Base-by-base conservation (phyloP, 345 rosid species). In the Cardamine resedifolia region DNA sequence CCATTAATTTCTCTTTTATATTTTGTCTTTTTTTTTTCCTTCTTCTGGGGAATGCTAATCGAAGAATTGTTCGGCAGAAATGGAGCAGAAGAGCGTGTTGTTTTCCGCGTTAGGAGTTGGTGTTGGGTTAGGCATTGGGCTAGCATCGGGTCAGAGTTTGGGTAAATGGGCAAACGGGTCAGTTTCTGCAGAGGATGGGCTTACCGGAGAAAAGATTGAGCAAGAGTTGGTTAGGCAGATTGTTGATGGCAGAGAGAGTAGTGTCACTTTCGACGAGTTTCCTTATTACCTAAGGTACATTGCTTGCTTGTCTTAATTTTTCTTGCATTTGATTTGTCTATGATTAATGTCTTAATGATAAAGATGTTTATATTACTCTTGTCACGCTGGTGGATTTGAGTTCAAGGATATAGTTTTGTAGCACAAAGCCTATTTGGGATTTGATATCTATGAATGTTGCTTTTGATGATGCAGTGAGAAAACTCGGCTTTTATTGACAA, bases 81-180 rank as follows among this genome's bases (percentile, higher is more conserved):
- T 78, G 81, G 81, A 78, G 66, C 77, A 72, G 47, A 78, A 67
- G 65, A 72, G 74, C 24, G 74, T 78, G 9, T 66, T 78, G 72
- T 56, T 94, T 52, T 89, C 98, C 4, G 98, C 95, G 9, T 77
- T 94, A 81, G 98, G 98, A 9, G 86, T 93, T 44, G 96, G 96
- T 3, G 87, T 93, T 26, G 97, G 98, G 1, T 83, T 93, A 44
- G 98, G 98, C 7, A 60, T 93, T 0, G 95, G 96, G 44, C 77
- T 89, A 80, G 97, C 95, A n/a, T 89, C 98, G 10, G 90, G 97
- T 41, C 87, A 86, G 53, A 83, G 81, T 58, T 76, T 85, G 72
- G 79, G 86, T 58, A 79, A 83, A 81, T 89, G 89, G 92, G 77
- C 82, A 14, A 79, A 82, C 44, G 82, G 72, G 53, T 34, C 77